Evolutionary conservation across 2,329 filamentous ascomycete genomes (phyloP).

Genomic region (Neofusicoccum laricinum): DNA sequence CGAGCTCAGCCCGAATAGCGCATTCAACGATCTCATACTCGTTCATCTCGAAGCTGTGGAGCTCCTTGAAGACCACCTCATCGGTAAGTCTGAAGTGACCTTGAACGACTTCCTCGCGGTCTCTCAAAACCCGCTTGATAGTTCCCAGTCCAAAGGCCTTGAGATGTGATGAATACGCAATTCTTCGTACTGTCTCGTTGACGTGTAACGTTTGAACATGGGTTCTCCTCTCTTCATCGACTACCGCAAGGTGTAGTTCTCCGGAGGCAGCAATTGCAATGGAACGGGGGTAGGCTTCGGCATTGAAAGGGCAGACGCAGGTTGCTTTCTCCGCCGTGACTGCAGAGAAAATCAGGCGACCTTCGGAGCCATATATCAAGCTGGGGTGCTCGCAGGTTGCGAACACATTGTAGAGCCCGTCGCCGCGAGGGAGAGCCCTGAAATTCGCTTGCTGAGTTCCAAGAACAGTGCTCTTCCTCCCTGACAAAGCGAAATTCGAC

Average conservation of each 20-base stretch:
- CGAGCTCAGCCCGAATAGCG: conserved; percentile 73
- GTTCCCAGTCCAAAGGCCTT: conserved; percentile 85
- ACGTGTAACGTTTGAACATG: conserved; percentile 80
- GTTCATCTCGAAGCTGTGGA: conserved; percentile 67
- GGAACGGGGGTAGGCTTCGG: conserved; percentile 73
- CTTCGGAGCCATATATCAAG: conserved; percentile 85
- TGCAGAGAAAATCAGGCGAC: conserved; percentile 85
- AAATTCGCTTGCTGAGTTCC: conserved; percentile 83
- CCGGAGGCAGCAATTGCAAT: conserved; percentile 76
- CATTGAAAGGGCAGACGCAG: conserved; percentile 78
- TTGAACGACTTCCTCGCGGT: conserved; percentile 70
- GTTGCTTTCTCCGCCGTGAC: conserved; percentile 85
- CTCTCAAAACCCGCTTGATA: conserved; percentile 68
- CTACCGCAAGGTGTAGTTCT: conserved; percentile 73
- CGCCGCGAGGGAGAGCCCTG: conserved; percentile 68
- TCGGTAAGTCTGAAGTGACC: conserved; percentile 89
- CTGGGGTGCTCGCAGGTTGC: conserved; percentile 93
- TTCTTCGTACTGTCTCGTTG: conserved; percentile 77
- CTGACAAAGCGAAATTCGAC: conserved; percentile 60
- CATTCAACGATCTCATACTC: conserved; percentile 77
- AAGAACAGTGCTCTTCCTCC: conserved; percentile 77
- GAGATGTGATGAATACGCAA: conserved; percentile 77
- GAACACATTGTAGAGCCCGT: conserved; percentile 74
- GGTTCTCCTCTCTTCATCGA: conserved; percentile 82
- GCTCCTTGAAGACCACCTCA: conserved; percentile 77